Evolutionary conservation across 352 stramenopile genomes (phyloP), one percentile per base, ranked within the genome.

Genomic region (Pythium dissimile): DNA sequence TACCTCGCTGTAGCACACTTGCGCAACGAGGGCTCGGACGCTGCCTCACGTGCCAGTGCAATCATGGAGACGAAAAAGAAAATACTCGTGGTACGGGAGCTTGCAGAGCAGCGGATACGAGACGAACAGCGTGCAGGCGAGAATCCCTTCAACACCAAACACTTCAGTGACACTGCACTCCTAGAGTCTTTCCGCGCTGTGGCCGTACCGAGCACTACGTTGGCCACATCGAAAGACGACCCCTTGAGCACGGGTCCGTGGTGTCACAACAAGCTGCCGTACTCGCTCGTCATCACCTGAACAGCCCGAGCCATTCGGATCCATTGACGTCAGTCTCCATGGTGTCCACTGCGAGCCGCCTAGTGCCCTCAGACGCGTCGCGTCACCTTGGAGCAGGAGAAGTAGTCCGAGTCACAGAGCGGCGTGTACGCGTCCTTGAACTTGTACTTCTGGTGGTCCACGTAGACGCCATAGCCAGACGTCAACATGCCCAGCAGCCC

Each of bases 381-480:
- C n/a, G n/a, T 30, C 34, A 85, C 77, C 63, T 75, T 75, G 31
- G 73, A 80, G 61, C 75, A 88, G 7, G 73, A 86, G 38, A 77
- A 85, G 31, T 60, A 64, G 8, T 72, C 62, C 44, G 61, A 76
- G 61, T 86, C 78, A n/a, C 75, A 88, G n/a, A 85, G 47, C 35
- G 78, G 71, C 34, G 41, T 41, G 57, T 88, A 88, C 31, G 46
- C 61, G 24, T 67, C 67, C 12, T 63, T 28, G 23, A 71, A 34
- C 15, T 41, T 37, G 18, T 54, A 50, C 66, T 78, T 85, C 58
- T 85, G 71, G 42, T 53, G 53, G 71, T 88, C 78, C 15, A 80
- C 66, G 48, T 84, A 71, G 10, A 73, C 44, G 30, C 68, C 73
- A 38, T 88, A 88, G 11, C 52, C 65, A 3, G 65, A 69, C 5